Evolutionary conservation across 2,329 filamentous ascomycete genomes (phyloP).

Genomic region (Exophiala oligosperma): DNA sequence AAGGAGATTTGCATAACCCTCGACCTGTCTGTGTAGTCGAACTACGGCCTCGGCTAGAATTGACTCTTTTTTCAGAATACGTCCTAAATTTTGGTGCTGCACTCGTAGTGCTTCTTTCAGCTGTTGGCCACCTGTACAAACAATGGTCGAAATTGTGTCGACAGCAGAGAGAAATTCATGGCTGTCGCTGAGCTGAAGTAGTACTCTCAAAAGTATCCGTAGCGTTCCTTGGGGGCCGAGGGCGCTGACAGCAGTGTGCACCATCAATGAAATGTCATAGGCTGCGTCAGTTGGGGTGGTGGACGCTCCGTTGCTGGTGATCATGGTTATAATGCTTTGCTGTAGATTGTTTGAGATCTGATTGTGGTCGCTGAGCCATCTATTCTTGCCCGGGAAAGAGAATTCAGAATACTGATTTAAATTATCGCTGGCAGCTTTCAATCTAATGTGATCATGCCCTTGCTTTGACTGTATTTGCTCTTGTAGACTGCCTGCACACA

Average conservation of each 20-base stretch:
- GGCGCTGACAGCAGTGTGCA: constrained; percentile 37
- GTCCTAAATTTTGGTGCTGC: constrained; percentile 40
- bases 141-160: constrained; percentile 44
- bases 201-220: constrained; percentile 40
- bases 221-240: constrained; percentile 43
- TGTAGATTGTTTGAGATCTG: constrained; percentile 10
- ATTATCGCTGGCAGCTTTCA: constrained; percentile 3
- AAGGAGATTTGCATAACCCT: constrained; percentile 36
- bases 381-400: constrained; percentile 8
- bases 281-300: constrained; percentile 44
- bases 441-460: constrained; percentile 5
- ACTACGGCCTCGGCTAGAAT: constrained; percentile 46
- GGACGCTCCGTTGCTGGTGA: constrained; percentile 3
- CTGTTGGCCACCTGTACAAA: constrained; percentile 43
- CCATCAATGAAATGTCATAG: constrained; percentile 46
- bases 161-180: constrained; percentile 44
- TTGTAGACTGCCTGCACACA: constrained; percentile 37
- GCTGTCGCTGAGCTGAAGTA: constrained; percentile 43
- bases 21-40: constrained; percentile 46
- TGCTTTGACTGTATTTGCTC: constrained; percentile 6
- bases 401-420: constrained; percentile 15
- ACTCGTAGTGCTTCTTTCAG: constrained; percentile 43
- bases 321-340: constrained; percentile 11
- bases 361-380: not conserved
- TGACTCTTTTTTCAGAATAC: constrained; percentile 43